Evolutionary conservation across 257 asterid species (phyloP).

Genomic region (Nicotiana sylvestris): DNA sequence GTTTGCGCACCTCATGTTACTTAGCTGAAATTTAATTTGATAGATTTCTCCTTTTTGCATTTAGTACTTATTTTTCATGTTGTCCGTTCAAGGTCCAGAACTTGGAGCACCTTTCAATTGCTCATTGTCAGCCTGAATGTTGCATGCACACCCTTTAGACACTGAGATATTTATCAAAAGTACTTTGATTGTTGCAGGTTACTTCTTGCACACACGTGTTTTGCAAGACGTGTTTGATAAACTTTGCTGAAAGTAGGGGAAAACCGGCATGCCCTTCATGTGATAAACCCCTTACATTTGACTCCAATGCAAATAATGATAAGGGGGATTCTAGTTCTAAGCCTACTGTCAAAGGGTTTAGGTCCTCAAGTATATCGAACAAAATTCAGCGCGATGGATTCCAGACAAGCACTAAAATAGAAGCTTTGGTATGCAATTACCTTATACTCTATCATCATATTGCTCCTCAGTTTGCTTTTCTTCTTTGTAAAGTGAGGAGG

Average conservation of each 20-base stretch:
- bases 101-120: neutral
- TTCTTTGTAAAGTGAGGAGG: slow-evolving; percentile 14
- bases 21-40: neutral
- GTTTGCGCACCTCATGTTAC: neutral
- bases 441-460: neutral
- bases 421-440: slow-evolving; percentile 65
- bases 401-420: slow-evolving; percentile 85
- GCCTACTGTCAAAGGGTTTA: slow-evolving; percentile 60
- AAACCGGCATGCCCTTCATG: slow-evolving; percentile 24
- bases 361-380: slow-evolving; percentile 68
- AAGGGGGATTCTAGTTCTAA: slow-evolving; percentile 5
- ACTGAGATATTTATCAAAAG: neutral
- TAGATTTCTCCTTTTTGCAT: neutral
- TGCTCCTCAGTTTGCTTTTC: neutral
- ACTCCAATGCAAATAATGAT: no score
- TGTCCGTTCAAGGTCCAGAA: neutral
- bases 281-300: no score
- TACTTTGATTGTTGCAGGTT: neutral
- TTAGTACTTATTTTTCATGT: neutral
- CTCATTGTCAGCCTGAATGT: no score
- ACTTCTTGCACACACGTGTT: no score
- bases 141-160: neutral
- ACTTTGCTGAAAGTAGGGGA: slow-evolving; percentile 51
- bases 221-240: slow-evolving; percentile 29
- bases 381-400: slow-evolving; percentile 56